Evolutionary conservation across 2,329 filamentous ascomycete genomes (phyloP).

Genomic region (Xylaria multiplex): DNA sequence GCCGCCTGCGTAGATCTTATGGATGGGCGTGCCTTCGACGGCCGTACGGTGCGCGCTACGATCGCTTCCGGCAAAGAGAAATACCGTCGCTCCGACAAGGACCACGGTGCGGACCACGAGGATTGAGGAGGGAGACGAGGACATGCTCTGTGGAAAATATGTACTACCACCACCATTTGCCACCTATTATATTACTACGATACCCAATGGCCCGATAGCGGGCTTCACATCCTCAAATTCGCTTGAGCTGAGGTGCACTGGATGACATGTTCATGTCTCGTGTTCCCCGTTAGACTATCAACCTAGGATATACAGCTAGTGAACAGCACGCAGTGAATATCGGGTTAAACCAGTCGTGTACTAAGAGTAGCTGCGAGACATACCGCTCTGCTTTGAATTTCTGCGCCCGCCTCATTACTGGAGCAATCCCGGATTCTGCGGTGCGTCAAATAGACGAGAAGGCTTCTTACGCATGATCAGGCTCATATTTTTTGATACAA

Average conservation of each 20-base stretch:
- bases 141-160: conserved; percentile 5
- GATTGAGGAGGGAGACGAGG: conserved; percentile 24
- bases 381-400: neutral
- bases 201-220: conserved; percentile 9
- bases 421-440: neutral
- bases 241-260: neutral
- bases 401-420: neutral
- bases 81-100: conserved; percentile 74
- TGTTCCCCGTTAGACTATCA: neutral
- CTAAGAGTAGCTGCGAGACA: conserved; percentile 1
- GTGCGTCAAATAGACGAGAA: conserved; percentile 4
- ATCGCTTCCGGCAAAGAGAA: conserved; percentile 76
- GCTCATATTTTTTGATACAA: neutral
- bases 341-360: neutral
- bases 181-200: conserved; percentile 14
- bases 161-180: conserved; percentile 20
- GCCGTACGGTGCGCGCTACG: conserved; percentile 75
- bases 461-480: neutral
- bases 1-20: conserved; percentile 77
- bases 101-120: conserved; percentile 50
- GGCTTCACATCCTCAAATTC: conserved; percentile 7
- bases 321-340: neutral
- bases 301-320: neutral
- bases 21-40: conserved; percentile 82
- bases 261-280: neutral